phyloP scores from a whole-genome alignment of 192 early-diverging fungal genomes.

The Coemansia sp. region DNA sequence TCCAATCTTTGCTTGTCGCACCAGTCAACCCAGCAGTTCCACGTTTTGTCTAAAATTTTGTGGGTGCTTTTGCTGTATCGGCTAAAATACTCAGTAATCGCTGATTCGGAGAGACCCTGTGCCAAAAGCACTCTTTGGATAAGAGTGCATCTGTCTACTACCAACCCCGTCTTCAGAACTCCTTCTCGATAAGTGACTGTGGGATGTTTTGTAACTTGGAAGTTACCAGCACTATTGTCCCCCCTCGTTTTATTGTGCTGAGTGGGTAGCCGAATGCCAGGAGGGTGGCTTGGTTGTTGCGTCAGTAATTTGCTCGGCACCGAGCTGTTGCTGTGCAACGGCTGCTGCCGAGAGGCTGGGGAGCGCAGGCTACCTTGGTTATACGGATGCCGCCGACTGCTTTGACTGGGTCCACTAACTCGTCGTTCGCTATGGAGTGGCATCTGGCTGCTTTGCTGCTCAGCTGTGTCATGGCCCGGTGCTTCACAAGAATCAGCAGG shows the following conservation, averaged over 20 bases:
- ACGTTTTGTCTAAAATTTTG: background rate
- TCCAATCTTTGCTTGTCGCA: background rate
- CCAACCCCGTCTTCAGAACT: background rate
- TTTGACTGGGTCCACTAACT: background rate
- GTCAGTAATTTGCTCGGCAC: background rate
- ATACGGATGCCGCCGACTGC: background rate
- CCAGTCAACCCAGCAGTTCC: background rate
- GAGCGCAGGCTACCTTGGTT: background rate
- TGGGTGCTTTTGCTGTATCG: too few species aligned
- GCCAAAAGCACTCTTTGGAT: background rate
- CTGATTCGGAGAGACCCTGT: background rate
- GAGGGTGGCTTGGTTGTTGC: background rate
- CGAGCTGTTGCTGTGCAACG: too few species aligned
- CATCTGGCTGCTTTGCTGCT: background rate
- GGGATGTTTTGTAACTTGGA: background rate
- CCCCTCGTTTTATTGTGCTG: background rate
- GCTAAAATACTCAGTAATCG: background rate
- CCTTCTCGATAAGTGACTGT: background rate
- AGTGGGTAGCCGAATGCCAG: background rate
- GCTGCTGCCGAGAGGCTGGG: background rate
- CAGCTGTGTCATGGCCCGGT: background rate
- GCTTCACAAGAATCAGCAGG: background rate
- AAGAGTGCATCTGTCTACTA: too few species aligned
- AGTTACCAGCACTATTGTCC: background rate
- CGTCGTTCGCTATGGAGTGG: background rate